Evolutionary conservation across 352 stramenopile genomes (phyloP), one percentile per base, ranked within the genome.

Genomic region (Thraustochytrium striatum): DNA sequence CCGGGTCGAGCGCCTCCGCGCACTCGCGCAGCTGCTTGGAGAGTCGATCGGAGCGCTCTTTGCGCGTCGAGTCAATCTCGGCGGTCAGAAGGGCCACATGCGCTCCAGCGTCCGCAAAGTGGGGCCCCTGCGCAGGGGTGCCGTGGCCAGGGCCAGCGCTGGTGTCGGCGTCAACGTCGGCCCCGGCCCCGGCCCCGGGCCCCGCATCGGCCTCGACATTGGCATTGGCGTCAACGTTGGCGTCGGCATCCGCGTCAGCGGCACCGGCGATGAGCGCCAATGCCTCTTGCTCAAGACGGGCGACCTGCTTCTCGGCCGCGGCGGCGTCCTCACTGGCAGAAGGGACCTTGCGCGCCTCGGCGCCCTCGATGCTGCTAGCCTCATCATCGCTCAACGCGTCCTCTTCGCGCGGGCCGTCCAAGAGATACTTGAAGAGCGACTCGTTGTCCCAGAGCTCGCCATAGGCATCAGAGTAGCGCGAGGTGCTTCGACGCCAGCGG

Each of bases 321-420:
- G n/a, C n/a, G n/a, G n/a, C n/a, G n/a, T n/a, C 9, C 7, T 73
- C 44, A 8, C n/a, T 36, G 13, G 21, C 8, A 43, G 9, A 28
- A 7, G 21, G 43, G 5, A 11, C 30, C 50, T 75, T 43, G 2
- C 52, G 44, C 13, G 65, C 65, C 36, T 61, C n/a, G 65, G 39
- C 30, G 2, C 39, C 52, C 30, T 75, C 65, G 25, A 55, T 38
- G 1, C 61, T 43, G n/a, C 52, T 38, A 2, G 65, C 65, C 36
- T 75, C 65, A 32, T 75, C 65, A 21, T 75, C 65, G 50, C 65
- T 75, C 3, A 75, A 38, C 39, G 43, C n/a, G 44, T 75, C 65
- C 52, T 75, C 41, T 9, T 58, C 32, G 8, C 52, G 32, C 5
- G 65, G 1, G 11, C 65, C 65, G 16, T 32, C 16, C 25, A 62